Evolutionary conservation across 257 asterid genomes (phyloP), one percentile per base, ranked within the genome.

Genomic region (Agastache rugosa): DNA sequence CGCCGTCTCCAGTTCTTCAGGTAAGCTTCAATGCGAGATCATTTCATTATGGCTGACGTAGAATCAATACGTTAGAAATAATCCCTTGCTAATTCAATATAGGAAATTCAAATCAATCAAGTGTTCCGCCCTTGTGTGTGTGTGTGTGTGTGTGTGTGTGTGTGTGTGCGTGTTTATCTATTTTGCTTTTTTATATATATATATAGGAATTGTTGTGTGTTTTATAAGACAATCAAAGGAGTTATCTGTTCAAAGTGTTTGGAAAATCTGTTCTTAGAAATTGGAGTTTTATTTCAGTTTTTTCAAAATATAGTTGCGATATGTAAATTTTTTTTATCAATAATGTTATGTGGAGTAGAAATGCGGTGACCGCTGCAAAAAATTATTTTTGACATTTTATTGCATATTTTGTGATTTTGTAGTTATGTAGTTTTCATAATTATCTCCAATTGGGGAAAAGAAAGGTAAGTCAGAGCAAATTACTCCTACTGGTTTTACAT

Each of bases 1-100:
- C 61, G 89, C 87, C 72, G 66, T 79, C 10, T 87, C 86, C 80
- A 72, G 75, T 27, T 78, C 91, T 67, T 27, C 82, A n/a, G 91
- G 91, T 78, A 74, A 71, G 79, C 77, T 78, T 48, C 74, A 19
- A 41, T 2, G 12, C 23, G 20, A 34, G n/a, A 19, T 62, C 62
- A 14, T 45, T 45, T 45, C n/a, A 45, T 37, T 37, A 6, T 8
- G 41, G 6, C 10, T 37, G 41, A 6, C 41, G 10, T 6, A 8
- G 41, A 1, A 29, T 31, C 37, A 31, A 5, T 31, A 31, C 37
- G 37, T 31, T 31, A 3, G 34, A 29, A 29, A 29, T 0, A 29
- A 29, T n/a, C 5, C 5, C 48, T 41, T 22, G 55, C 55, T 48
- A 17, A 51, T 51, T 51, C 25, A 51, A 2, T 51, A 19, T 51